Percentiles rank a stretch among this genome's conserved stretches.
Conservation (phyloP, 2,329 filamentous ascomycete genomes). For the Zymoseptoria pseudotritici region DNA sequence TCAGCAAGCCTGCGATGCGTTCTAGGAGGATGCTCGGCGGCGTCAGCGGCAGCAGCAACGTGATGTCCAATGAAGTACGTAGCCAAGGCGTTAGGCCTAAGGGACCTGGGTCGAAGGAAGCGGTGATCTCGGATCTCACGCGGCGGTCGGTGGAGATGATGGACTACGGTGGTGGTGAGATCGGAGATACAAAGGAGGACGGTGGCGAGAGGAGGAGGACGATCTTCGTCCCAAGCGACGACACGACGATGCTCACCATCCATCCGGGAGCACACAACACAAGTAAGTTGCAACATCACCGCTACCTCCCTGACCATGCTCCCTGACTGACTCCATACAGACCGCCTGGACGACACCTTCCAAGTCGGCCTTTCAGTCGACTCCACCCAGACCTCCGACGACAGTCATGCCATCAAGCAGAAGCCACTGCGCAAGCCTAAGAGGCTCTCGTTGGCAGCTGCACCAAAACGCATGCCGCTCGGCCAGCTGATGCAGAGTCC, state of each 20-base stretch:
- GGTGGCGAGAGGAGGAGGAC: constrained; percentile 34
- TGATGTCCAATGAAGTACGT: neutral
- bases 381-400: neutral
- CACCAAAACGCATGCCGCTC: constrained; percentile 45
- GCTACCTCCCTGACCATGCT: neutral
- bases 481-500: constrained; percentile 27
- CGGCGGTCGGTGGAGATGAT: neutral
- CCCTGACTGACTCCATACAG: constrained; percentile 5
- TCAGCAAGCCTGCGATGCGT: constrained; percentile 19
- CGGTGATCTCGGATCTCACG: neutral
- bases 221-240: constrained; percentile 44
- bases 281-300: neutral
- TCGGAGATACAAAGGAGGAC: neutral
- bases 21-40: constrained; percentile 11
- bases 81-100: neutral
- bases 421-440: constrained; percentile 26
- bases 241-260: constrained; percentile 46
- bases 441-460: constrained; percentile 36
- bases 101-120: constrained; percentile 7
- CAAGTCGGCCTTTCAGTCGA: constrained; percentile 8
- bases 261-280: constrained; percentile 39
- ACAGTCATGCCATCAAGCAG: constrained; percentile 1
- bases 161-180: neutral
- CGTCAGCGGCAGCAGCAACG: neutral
- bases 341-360: constrained; percentile 29